Evolutionary conservation across 148 eudicot species (phyloP).

Genomic region (Hydrangea macrophylla): DNA sequence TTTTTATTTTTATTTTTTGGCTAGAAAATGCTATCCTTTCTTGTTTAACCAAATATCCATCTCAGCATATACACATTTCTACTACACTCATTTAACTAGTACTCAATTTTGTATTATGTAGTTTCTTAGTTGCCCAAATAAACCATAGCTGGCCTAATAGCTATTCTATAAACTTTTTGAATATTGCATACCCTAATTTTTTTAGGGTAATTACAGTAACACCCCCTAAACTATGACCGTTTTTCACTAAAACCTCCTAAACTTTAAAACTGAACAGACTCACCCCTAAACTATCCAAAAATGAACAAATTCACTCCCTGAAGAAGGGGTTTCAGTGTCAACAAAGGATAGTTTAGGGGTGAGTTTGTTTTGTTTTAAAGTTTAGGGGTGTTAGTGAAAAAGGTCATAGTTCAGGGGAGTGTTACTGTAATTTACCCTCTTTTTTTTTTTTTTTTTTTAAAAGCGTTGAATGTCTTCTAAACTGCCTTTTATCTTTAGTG

Average conservation of each 20-base stretch:
- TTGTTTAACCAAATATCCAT: no score
- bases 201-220: background rate
- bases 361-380: background rate
- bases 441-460: no score
- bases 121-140: background rate
- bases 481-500: background rate
- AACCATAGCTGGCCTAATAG: background rate
- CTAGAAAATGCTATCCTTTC: no score
- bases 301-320: background rate
- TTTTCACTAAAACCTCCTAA: background rate
- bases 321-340: no score
- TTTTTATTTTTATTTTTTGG: background rate
- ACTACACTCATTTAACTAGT: no score
- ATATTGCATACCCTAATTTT: background rate
- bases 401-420: no score
- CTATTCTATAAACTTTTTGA: constrained; percentile 1
- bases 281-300: background rate
- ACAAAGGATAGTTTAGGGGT: no score
- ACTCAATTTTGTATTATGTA: background rate
- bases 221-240: background rate
- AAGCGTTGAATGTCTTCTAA: background rate
- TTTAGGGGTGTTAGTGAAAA: no score
- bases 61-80: no score
- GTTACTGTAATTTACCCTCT: no score
- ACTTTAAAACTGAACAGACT: no score